Base-by-base conservation (phyloP, 2,329 filamentous ascomycete species). In the Fusarium pseudoanthophilum region DNA sequence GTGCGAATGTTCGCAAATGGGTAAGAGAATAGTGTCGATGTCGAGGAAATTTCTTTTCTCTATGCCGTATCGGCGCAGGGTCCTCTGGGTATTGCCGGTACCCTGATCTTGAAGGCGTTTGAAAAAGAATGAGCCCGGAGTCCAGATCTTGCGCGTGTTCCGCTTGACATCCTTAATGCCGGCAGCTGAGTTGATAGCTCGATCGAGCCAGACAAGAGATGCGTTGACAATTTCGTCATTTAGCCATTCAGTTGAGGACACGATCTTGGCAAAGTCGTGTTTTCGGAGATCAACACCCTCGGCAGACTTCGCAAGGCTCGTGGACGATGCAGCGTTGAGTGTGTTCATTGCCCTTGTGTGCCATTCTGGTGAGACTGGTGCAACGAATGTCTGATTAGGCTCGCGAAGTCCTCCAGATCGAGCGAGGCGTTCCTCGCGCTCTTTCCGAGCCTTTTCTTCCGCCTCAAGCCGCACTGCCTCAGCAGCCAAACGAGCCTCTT, bases 211-310 rank as follows among this genome's bases (percentile, higher is more conserved):
- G 34, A 86, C 82, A 32, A 94, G 85, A 53, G 89, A 89, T 20
- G 89, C 88, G 75, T 94, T 93, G 75, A 95, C 89, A 57, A 92
- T 89, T 74, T 93, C 91, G 79, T 95, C 93, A 72, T 95, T 95
- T 11, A 95, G 86, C 93, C 93, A 95, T 34, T 85, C 85, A 1
- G 82, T 85, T 14, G 83, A 80, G 24, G 84, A 84, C 21, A 92
- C 84, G 13, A 95, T 82, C 52, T 87, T 91, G n/a, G 82, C 84
- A 75, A 94, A 91, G 77, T 93, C 92, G 59, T 89, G 87, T 11
- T 77, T 78, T 36, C 77, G 76, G 21, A 93, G 81, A 18, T 87
- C 83, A 6, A 84, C 84, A 4, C 87, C 86, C 69, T 88, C 87
- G 11, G 82, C 80, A 15, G 87, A 86, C 60, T 79, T 84, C 64